Evolutionary conservation across 148 eudicot genomes (phyloP), one percentile per base, ranked within the genome.

Genomic region (Camellia japonica): DNA sequence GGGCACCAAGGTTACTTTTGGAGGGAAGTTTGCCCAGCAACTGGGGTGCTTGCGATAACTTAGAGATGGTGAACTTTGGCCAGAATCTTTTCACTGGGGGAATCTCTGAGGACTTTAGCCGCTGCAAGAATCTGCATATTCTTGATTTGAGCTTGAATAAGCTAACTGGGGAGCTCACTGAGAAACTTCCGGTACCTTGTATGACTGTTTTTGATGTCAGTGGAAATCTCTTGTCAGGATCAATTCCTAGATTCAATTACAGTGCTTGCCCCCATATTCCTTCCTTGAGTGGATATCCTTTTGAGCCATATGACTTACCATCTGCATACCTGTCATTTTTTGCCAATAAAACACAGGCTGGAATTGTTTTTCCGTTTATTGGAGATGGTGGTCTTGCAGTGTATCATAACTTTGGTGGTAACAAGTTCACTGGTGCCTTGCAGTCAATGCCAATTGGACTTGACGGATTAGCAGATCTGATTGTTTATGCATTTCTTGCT

Each of bases 401-500:
- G 2, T 75, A 83, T 63, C 91, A 89, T 71, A 85, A 87, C 76
- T 87, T 85, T 46, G 88, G 90, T 16, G 84, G 74, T 7, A 89
- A 89, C 84, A 87, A 87, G 80, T 78, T 87, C 58, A 83, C 83
- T 10, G 91, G 88, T 6, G 23, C 72, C 23, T 78, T 87, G 61
- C 87, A 71, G 60, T 82, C 88, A 1, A 59, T 83, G 58, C 89
- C 88, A 13, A 52, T 87, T 87, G 80, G 87, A 71, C 69, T 82
- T 2, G 75, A 79, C 43, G 65, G 73, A 42, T 71, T 84, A 62
- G 80, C 79, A 30, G 77, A 78, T 64, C 78, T 75, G 43, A 82
- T 81, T 8, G 84, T 80, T 66, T 89, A 87, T 81, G 89, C 88
- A 49, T 89, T 89, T 85, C 80, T 89, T 80, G 90, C 90, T 80